Conservation (phyloP, 2,329 filamentous ascomycete genomes). For the Microdochium nivale region DNA sequence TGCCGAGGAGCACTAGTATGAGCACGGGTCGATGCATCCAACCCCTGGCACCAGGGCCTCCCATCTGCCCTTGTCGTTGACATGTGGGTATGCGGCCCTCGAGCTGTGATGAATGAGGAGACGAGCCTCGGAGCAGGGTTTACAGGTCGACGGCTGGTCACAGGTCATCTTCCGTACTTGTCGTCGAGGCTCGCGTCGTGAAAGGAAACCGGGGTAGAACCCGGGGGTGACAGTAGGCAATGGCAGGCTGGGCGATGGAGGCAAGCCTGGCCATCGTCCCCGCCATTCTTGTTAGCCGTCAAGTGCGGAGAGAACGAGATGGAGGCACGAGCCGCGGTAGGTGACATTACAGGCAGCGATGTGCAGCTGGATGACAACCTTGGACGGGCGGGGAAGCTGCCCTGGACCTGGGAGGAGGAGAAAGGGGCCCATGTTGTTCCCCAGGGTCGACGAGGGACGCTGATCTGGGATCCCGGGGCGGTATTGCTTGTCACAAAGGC, state of each 20-base stretch:
- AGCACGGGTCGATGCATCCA: not conserved
- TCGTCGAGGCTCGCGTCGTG: not conserved
- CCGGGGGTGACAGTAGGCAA: too few species aligned
- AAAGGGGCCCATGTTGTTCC: too few species aligned
- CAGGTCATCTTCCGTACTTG: too few species aligned
- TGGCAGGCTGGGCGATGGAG: too few species aligned
- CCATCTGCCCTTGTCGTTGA: not conserved
- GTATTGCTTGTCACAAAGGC: too few species aligned
- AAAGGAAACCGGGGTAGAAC: not conserved
- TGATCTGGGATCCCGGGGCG: too few species aligned
- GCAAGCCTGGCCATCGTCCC: too few species aligned
- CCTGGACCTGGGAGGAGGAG: not conserved
- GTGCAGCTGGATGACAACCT: not conserved
- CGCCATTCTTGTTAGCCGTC: not conserved
- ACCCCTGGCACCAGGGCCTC: not conserved
- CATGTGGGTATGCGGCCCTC: not conserved
- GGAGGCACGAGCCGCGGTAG: not conserved
- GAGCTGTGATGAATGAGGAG: not conserved
- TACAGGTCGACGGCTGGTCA: not conserved
- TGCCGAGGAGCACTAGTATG: not conserved
- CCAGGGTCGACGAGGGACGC: too few species aligned
- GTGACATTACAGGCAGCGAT: not conserved
- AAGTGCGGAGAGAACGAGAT: not conserved
- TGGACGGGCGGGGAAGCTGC: not conserved
- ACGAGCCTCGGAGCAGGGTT: not conserved